These are phyloP conservation scores for Cornus controversa DNA, from an alignment of 148 eudicot species.

Conservation along the genomic window DNA sequence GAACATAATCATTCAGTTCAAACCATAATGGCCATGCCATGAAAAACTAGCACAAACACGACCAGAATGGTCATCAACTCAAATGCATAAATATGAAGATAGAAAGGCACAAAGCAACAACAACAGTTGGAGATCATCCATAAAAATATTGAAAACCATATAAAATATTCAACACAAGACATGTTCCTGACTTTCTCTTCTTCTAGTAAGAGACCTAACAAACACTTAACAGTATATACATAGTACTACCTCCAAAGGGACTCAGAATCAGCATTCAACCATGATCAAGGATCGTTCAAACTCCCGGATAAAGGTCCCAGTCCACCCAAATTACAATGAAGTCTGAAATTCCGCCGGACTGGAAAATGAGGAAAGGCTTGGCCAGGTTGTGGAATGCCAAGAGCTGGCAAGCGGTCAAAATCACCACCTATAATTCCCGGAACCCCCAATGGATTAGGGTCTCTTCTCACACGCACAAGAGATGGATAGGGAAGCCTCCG, in stretches of 20 bases:
- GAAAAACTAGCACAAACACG: too few species aligned
- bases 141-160: too few species aligned
- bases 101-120: background rate
- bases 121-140: background rate
- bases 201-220: background rate
- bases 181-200: background rate
- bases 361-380: background rate
- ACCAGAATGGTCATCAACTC: too few species aligned
- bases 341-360: conserved; percentile 21
- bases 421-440: conserved; percentile 61
- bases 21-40: too few species aligned
- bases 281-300: background rate
- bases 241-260: background rate
- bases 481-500: background rate
- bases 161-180: too few species aligned
- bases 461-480: conserved; percentile 34
- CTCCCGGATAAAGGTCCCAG: background rate
- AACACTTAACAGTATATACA: background rate
- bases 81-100: too few species aligned
- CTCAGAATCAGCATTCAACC: background rate
- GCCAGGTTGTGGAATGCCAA: conserved; percentile 34
- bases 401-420: conserved; percentile 38
- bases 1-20: too few species aligned
- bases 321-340: conserved; percentile 41
- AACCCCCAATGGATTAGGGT: conserved; percentile 25